Evolutionary conservation across 495 filamentous ascomycete species (phyloP).

Genomic region (Xanthoparmelia taractica): DNA sequence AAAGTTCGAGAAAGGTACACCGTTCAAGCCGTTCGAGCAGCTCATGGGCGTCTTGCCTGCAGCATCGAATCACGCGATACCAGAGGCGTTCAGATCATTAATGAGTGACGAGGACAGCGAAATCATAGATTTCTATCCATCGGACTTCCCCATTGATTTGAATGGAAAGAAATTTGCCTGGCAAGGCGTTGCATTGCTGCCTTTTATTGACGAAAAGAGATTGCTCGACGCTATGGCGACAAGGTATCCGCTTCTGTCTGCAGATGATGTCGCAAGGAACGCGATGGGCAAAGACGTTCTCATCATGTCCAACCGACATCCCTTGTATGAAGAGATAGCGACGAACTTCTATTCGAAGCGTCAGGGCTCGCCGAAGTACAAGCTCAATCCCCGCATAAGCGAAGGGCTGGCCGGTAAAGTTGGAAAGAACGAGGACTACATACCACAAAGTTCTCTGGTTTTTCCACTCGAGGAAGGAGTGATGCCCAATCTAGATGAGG

Average conservation of each 20-base stretch:
- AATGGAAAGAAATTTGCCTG: conserved; percentile 98
- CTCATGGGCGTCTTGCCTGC: conserved; percentile 97
- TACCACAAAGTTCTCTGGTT: conserved; percentile 62
- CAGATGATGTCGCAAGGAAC: conserved; percentile 75
- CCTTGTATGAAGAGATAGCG: conserved; percentile 73
- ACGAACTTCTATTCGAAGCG: conserved; percentile 87
- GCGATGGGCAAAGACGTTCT: conserved; percentile 71
- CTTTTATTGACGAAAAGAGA: conserved; percentile 90
- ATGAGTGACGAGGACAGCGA: conserved; percentile 83
- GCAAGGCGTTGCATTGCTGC: conserved; percentile 90
- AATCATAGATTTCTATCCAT: conserved; percentile 96
- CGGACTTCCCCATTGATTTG: conserved; percentile 84
- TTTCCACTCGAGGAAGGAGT: conserved; percentile 55
- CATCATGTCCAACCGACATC: conserved; percentile 72
- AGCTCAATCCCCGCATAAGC: conserved; percentile 63
- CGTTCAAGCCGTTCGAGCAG: conserved; percentile 92
- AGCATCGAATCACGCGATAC: conserved; percentile 84
- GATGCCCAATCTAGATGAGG: conserved; percentile 72
- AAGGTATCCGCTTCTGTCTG: conserved; percentile 68
- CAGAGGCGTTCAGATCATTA: conserved; percentile 72
- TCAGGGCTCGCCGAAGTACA: conserved; percentile 54
- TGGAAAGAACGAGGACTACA: conserved; percentile 69
- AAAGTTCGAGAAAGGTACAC: conserved; percentile 74
- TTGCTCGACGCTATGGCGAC: conserved; percentile 75
- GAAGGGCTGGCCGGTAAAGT: conserved; percentile 73